phyloP scores from a whole-genome alignment of 192 early-diverging fungal genomes.

The Coemansia sp. region DNA sequence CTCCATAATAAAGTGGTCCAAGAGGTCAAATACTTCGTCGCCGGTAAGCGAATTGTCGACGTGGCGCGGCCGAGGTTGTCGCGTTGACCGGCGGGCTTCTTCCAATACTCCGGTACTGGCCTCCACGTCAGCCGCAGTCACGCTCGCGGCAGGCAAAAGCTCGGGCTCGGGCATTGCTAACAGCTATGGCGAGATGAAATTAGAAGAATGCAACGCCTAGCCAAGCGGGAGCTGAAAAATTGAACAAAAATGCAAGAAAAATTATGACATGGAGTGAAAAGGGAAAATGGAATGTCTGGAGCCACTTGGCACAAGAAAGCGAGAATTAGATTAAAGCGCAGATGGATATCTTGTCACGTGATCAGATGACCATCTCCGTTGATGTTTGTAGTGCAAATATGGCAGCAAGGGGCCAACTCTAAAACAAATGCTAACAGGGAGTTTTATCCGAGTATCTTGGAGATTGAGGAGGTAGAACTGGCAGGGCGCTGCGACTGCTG shows the following conservation, averaged over 20 bases:
- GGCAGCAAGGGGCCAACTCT: no score
- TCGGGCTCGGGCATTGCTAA: constrained; percentile 19
- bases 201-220: not conserved
- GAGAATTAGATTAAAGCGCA: not conserved
- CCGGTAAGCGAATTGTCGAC: constrained; percentile 38
- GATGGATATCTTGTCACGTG: not conserved
- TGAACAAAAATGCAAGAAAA: not conserved
- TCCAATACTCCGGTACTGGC: not conserved
- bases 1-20: constrained; percentile 43
- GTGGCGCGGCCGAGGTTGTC: constrained; percentile 34
- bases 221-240: not conserved
- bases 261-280: not conserved
- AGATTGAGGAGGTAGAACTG: constrained; percentile 29
- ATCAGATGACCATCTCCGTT: not conserved
- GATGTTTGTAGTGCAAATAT: no score
- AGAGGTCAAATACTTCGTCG: constrained; percentile 45
- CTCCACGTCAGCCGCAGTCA: not conserved
- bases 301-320: not conserved
- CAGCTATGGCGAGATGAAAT: not conserved
- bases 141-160: not conserved
- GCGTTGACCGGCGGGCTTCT: constrained; percentile 27
- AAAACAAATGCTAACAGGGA: no score
- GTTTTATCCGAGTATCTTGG: constrained; percentile 23
- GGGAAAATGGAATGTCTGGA: not conserved
- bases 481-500: constrained; percentile 5